These are phyloP conservation scores for Anacardium occidentale DNA, from an alignment of 345 rosid species.

Conservation along the genomic window DNA sequence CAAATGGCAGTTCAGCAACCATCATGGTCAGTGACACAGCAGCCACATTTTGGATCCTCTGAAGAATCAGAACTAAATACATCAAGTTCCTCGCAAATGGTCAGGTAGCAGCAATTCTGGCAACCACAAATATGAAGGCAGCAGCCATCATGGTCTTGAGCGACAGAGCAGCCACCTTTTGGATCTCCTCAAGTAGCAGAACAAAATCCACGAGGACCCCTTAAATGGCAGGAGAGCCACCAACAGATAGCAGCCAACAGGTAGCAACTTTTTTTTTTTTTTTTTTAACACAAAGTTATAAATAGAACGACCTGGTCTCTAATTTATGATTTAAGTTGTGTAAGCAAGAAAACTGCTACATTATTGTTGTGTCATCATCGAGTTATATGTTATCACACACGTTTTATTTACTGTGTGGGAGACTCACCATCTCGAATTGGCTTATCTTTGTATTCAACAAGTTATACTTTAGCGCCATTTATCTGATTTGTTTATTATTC, in stretches of 20 bases:
- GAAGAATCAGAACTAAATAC: slow-evolving; percentile 26
- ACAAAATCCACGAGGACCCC: slow-evolving; percentile 23
- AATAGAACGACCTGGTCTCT: not conserved
- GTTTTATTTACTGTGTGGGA: too few species aligned
- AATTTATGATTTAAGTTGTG: not conserved
- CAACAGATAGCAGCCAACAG: slow-evolving; percentile 15
- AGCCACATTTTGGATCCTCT: slow-evolving; percentile 19
- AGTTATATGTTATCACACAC: too few species aligned
- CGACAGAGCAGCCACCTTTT: slow-evolving; percentile 13
- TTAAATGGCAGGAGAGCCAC: slow-evolving; percentile 22
- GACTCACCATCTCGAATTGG: too few species aligned
- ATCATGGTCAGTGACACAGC: slow-evolving; percentile 4
- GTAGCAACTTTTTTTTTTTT: slow-evolving; percentile 22
- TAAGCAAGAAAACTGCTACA: not conserved
- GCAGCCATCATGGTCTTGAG: slow-evolving; percentile 20
- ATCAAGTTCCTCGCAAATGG: slow-evolving; percentile 13
- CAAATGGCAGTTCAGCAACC: slow-evolving; percentile 31
- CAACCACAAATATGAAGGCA: slow-evolving; percentile 23
- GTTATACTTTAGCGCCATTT: too few species aligned
- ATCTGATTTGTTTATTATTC: too few species aligned
- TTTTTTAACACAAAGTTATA: not conserved
- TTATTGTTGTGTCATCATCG: not conserved
- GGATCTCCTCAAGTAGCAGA: slow-evolving; percentile 23
- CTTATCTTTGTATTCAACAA: too few species aligned
- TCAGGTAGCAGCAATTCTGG: slow-evolving; percentile 28